Base-by-base conservation (phyloP, 2,329 filamentous ascomycete genomes). In the Pseudocercospora vitis region DNA sequence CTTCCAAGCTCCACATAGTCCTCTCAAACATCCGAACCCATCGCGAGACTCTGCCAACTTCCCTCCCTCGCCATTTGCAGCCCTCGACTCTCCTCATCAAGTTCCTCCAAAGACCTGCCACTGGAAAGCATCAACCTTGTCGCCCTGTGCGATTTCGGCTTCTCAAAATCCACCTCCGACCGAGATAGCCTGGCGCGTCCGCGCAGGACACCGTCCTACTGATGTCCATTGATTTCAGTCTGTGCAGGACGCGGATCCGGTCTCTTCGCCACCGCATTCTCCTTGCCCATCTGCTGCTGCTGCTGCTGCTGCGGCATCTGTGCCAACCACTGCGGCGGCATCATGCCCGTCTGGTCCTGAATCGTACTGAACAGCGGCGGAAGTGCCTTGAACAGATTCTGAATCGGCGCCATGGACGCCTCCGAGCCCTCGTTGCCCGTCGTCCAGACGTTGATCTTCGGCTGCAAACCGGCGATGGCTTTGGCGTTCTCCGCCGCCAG, bases 381-480 rank as follows among this genome's bases (percentile, higher is more conserved):
- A 57, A 95, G 76, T 69, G 85, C 87, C 77, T 94, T 89, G 74
- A 94, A 91, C 31, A 95, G 80, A 63, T 92, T 91, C 60, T 88
- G 79, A 35, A 66, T 65, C 0, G 64, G 64, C 1, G 81, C 81
- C 19, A 79, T 74, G 7, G 78, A 37, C 21, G 33, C 71, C 54
- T 88, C 85, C 51, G 81, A 74, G n/a, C 72, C 75, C 8, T 72
- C 77, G 35, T 65, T 67, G 0, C 88, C 88, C 7, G 89, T 95
- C 69, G 89, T 94, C 90, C 89, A 95, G 21, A 92, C 84, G 58
- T 85, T 91, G 74, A 95, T 94, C 85, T 95, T 95, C 60, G 90
- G 90, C 70, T 91, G 82, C 61, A 95, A 74, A 21, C 89, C 89
- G 48, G 82, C 78, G 67, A 95, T 82, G 26, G 88, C 89, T 26